A percentile compares a stretch with the other conserved stretches of the same genome.
Conservation (phyloP, 495 filamentous ascomycete genomes). For the Rhypophila decipiens region DNA sequence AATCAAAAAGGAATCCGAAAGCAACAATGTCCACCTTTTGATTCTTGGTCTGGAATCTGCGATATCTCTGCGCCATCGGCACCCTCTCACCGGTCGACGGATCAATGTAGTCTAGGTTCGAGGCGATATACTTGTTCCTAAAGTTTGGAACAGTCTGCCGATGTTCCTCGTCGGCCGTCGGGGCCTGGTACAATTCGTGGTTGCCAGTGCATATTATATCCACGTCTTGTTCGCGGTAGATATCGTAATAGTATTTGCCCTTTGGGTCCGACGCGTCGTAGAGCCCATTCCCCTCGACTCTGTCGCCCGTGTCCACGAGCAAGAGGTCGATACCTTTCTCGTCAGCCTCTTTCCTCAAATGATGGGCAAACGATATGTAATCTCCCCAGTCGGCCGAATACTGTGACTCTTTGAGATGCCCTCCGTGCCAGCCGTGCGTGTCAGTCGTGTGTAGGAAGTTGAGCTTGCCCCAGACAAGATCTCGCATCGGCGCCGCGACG, state of each 20-base stretch:
- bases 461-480: conserved; percentile 81
- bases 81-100: conserved; percentile 59
- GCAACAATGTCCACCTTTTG: conserved; percentile 76
- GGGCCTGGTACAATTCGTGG: conserved; percentile 84
- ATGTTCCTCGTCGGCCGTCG: conserved; percentile 72
- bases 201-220: conserved; percentile 88
- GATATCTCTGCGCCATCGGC: conserved; percentile 74
- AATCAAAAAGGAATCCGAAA: conserved; percentile 93
- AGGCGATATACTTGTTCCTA: conserved; percentile 69
- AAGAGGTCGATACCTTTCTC: conserved; percentile 72
- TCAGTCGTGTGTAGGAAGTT: conserved; percentile 95
- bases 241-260: conserved; percentile 79
- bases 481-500: conserved; percentile 72
- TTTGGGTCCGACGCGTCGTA: conserved; percentile 87
- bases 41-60: conserved; percentile 85
- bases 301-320: conserved; percentile 88
- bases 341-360: conserved; percentile 73
- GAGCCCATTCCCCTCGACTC: conserved; percentile 93
- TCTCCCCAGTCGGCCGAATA: conserved; percentile 97
- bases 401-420: conserved; percentile 89
- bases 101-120: conserved; percentile 85
- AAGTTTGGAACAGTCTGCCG: conserved; percentile 72
- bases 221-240: conserved; percentile 72
- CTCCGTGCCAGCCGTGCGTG: conserved; percentile 92
- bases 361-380: conserved; percentile 86